Evolutionary conservation across 495 filamentous ascomycete species (phyloP).

Genomic region (Rostrohypoxylon terebratum): DNA sequence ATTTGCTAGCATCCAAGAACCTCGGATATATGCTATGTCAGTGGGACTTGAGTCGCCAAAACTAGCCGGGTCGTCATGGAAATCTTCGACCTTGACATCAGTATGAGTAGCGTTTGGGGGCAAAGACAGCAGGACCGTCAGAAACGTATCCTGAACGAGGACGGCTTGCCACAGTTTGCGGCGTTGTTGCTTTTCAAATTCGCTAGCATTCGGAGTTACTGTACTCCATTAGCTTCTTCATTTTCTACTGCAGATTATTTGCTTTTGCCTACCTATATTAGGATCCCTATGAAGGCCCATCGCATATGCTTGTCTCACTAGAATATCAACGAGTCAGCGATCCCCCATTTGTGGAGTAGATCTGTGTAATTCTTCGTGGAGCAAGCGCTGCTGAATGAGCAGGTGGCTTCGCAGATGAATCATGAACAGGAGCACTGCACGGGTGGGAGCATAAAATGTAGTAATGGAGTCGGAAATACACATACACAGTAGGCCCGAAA

Average conservation of each 20-base stretch:
- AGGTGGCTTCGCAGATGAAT: background rate
- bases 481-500: conserved; percentile 63
- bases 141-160: conserved; percentile 79
- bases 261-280: conserved; percentile 63
- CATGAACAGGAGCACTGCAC: background rate
- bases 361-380: background rate
- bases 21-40: conserved; percentile 74
- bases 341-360: background rate
- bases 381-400: background rate
- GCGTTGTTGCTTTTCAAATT: conserved; percentile 75
- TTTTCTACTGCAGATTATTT: background rate
- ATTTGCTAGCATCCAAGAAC: conserved; percentile 78
- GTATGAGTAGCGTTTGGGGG: conserved; percentile 78
- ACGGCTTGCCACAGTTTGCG: conserved; percentile 81
- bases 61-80: conserved; percentile 62
- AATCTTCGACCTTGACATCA: conserved; percentile 75
- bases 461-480: background rate
- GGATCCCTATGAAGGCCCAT: conserved; percentile 81
- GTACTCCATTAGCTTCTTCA: conserved; percentile 18
- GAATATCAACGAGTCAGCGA: conserved; percentile 26
- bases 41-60: conserved; percentile 64
- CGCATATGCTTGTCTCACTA: conserved; percentile 77
- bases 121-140: conserved; percentile 78
- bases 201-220: conserved; percentile 67
- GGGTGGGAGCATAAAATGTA: background rate